Percentiles rank a stretch among this genome's conserved stretches.
phyloP scores from a whole-genome alignment of 78 protist genomes.

The Diacronema lutheri region DNA sequence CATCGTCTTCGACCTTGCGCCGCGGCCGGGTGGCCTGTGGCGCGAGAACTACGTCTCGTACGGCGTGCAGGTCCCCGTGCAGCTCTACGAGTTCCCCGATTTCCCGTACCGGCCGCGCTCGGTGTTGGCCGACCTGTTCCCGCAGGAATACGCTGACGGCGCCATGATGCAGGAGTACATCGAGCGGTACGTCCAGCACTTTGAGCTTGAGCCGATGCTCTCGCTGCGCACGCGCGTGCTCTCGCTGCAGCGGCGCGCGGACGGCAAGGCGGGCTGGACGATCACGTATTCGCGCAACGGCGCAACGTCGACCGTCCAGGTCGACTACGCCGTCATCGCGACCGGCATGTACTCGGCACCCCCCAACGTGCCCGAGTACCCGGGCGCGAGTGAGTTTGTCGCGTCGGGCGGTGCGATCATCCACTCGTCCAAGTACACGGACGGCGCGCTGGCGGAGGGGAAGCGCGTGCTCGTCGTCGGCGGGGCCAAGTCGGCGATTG shows the following conservation, averaged over 20 bases:
- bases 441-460: background rate
- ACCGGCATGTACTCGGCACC: background rate
- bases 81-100: conserved; percentile 12
- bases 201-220: background rate
- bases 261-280: background rate
- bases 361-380: background rate
- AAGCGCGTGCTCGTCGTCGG: conserved; percentile 12
- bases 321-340: conserved; percentile 1
- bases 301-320: background rate
- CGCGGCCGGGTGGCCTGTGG: conserved; percentile 2
- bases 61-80: background rate
- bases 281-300: background rate
- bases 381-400: background rate
- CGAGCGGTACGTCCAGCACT: background rate
- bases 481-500: conserved; percentile 14
- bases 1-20: too few relatives aligned
- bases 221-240: background rate
- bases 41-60: background rate
- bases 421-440: background rate
- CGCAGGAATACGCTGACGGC: background rate
- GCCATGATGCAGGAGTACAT: conserved; percentile 16
- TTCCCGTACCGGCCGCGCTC: background rate
- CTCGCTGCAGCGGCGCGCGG: background rate
- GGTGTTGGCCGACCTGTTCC: too few relatives aligned
- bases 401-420: background rate